Evolutionary conservation across 2,329 filamentous ascomycete species (phyloP).

Genomic region (Penicillium fuscoglaucum): DNA sequence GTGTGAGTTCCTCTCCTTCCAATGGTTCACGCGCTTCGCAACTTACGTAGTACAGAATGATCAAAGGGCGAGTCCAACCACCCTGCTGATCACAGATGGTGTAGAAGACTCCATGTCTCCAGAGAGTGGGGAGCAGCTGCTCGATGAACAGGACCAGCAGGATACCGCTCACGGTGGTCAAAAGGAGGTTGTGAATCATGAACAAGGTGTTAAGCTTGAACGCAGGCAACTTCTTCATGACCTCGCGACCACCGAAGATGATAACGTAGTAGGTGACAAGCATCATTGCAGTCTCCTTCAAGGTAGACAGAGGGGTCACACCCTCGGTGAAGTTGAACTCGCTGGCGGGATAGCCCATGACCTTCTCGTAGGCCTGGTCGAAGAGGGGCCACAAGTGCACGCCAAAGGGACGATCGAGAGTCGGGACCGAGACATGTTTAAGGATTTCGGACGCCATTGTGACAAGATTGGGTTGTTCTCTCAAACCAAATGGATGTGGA

Average conservation of each 20-base stretch:
- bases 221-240: constrained; percentile 83
- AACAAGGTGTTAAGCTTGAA: constrained; percentile 88
- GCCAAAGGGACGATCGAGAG: constrained; percentile 89
- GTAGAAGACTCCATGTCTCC: constrained; percentile 79
- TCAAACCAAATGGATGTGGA: constrained; percentile 1
- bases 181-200: constrained; percentile 93
- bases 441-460: constrained; percentile 53
- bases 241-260: constrained; percentile 87
- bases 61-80: constrained; percentile 90
- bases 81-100: constrained; percentile 75
- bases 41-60: constrained; percentile 95
- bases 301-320: constrained; percentile 83
- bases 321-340: constrained; percentile 83
- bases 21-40: background rate
- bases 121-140: constrained; percentile 82
- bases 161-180: constrained; percentile 79
- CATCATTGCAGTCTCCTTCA: constrained; percentile 77
- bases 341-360: constrained; percentile 78
- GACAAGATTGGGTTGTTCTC: constrained; percentile 15
- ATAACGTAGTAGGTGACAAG: constrained; percentile 87
- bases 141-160: constrained; percentile 85
- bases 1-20: constrained; percentile 34
- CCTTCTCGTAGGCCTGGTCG: constrained; percentile 75
- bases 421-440: constrained; percentile 63
- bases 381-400: constrained; percentile 92